Percentiles rank a stretch among this genome's conserved stretches.
These are phyloP conservation scores for Salix exigua DNA, from an alignment of 345 rosid genomes.

Conservation along the genomic window DNA sequence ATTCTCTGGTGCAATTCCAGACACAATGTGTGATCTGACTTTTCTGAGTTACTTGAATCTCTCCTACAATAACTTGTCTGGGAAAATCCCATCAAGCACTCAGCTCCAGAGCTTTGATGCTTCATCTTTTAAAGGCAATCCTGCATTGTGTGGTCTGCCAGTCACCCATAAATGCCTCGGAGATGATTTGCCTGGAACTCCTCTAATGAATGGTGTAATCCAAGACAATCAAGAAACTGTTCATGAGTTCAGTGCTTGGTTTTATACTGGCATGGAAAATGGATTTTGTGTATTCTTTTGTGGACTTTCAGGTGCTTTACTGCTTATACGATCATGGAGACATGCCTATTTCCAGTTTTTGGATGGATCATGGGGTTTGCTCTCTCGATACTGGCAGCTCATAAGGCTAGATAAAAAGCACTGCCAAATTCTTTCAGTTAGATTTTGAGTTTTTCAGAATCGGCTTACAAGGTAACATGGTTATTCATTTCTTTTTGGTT, in stretches of 20 bases:
- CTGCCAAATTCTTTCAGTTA: neutral
- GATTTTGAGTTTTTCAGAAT: neutral
- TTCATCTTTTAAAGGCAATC: constrained; percentile 1
- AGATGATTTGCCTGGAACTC: neutral
- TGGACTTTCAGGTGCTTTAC: neutral
- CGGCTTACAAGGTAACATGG: neutral
- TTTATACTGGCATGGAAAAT: neutral
- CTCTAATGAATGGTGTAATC: neutral
- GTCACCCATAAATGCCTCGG: neutral
- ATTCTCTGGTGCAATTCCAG: constrained; percentile 12
- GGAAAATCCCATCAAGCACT: constrained; percentile 15
- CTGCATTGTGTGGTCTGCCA: neutral
- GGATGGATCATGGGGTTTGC: neutral
- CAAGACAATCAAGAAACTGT: neutral
- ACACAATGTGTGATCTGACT: neutral
- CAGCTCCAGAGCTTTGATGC: constrained; percentile 12
- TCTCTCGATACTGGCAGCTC: neutral
- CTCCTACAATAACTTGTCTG: constrained; percentile 18
- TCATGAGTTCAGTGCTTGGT: neutral
- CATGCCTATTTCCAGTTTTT: neutral
- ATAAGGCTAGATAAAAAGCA: neutral
- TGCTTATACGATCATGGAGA: constrained; percentile 8
- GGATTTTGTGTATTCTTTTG: neutral
- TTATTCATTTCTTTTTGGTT: neutral
- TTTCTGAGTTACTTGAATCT: constrained; percentile 9